phyloP scores from a whole-genome alignment of 176 grass and related monocot species.

The Avena insularis region DNA sequence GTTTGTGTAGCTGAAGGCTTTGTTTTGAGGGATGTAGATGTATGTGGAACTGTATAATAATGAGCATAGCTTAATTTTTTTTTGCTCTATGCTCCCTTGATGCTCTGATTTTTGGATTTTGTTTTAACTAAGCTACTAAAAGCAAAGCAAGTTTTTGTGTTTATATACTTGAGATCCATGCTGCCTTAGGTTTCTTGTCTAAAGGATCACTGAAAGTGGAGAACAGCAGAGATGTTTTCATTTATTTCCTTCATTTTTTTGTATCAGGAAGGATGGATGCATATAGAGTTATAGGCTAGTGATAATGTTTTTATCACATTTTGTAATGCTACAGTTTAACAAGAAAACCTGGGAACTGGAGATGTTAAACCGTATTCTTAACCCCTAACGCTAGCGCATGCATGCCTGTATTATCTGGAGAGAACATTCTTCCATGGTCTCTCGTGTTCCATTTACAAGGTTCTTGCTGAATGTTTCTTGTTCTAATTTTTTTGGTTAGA shows the following conservation, averaged over 20 bases:
- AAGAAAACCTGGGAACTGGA: not conserved
- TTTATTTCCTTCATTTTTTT: not conserved
- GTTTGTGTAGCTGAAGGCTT: slow-evolving; percentile 5
- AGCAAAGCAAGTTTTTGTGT: slow-evolving; percentile 19
- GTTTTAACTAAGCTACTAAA: slow-evolving; percentile 2
- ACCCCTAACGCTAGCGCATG: not conserved
- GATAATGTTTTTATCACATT: not conserved
- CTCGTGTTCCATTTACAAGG: slow-evolving; percentile 26
- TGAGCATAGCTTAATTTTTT: not conserved
- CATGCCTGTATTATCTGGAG: slow-evolving; percentile 3
- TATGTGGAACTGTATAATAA: not conserved
- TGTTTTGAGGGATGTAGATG: slow-evolving; percentile 3
- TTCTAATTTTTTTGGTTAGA: slow-evolving; percentile 7
- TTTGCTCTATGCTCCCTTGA: not conserved
- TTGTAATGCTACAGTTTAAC: not conserved
- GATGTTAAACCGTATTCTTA: not conserved
- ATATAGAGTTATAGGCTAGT: not conserved
- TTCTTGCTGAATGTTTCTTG: not conserved
- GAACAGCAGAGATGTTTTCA: not conserved
- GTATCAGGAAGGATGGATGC: not conserved
- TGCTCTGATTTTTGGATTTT: not conserved
- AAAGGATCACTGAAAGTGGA: not conserved
- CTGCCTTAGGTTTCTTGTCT: not conserved
- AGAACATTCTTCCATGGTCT: not conserved
- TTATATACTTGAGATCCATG: not conserved